Base-by-base conservation (phyloP, 352 stramenopile genomes). In the Pythium phragmitis region DNA sequence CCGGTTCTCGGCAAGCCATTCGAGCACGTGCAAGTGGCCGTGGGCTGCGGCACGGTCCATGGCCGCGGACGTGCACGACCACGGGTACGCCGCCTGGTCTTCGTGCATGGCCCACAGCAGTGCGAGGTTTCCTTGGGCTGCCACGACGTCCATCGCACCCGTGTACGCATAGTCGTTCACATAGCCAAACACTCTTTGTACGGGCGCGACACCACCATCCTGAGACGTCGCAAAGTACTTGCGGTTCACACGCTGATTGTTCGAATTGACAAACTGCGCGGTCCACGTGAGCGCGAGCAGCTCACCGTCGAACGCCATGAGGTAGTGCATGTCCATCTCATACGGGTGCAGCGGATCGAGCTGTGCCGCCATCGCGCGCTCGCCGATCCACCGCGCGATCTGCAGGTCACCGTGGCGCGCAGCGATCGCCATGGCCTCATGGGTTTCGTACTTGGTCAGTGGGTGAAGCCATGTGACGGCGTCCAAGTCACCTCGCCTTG, bases 391-490 rank as follows among this genome's bases (percentile, higher is more conserved):
- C 65, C 70, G 70, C 13, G 69, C 72, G 21, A 79, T 46, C 39
- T 82, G 65, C 2, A 85, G 51, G 9, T 67, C 47, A 8, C 74
- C 76, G 1, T 46, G 13, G 4, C 63, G 69, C 0, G 61, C 76
- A 0, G 72, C 76, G 45, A 75, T 74, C 63, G 79, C 76, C 76
- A 85, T 85, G 8, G 72, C 74, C 4, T 19, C 46, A 53, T 79
- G 59, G n/a, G 46, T 49, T 47, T 79, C 63, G 63, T 82, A 82
- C n/a, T 57, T 39, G 1, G 41, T 54, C 50, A 68, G 70, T 6
- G 55, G 39, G 28, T 80, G 62, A n/a, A 85, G 63, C 76, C 76
- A 82, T 57, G 67, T 13, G 43, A 82, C 65, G 37, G 81, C 65
- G 16, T 72, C 56, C 19, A 69, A 51, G 54, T 77, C 60, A 36